Conservation (phyloP, 495 filamentous ascomycete species). For the Penicillium daleae region DNA sequence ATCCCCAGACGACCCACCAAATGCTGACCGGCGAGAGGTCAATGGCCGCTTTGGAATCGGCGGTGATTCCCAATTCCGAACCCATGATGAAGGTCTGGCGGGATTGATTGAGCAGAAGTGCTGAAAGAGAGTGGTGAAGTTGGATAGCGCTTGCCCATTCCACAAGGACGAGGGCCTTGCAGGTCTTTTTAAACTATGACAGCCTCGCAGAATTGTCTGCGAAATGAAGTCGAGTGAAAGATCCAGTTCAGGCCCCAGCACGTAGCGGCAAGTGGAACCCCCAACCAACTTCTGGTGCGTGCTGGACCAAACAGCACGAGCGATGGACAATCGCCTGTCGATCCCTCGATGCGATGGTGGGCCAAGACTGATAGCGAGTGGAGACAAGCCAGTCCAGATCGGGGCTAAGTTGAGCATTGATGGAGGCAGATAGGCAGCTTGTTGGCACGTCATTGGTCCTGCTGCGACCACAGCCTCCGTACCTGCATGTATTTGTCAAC, state of each 20-base stretch:
- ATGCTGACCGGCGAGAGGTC: slow-evolving; percentile 33
- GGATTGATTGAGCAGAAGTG: slow-evolving; percentile 10
- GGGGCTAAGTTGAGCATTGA: not conserved
- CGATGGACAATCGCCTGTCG: slow-evolving; percentile 1
- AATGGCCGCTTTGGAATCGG: slow-evolving; percentile 33
- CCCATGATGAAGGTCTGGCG: slow-evolving; percentile 32
- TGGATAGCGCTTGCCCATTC: slow-evolving; percentile 27
- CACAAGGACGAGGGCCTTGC: not conserved
- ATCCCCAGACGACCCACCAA: slow-evolving; percentile 41
- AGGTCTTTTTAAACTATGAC: not conserved
- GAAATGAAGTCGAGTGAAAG: not conserved
- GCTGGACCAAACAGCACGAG: slow-evolving; percentile 1
- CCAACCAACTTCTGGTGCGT: slow-evolving; percentile 1
- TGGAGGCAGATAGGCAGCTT: not conserved
- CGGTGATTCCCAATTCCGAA: slow-evolving; percentile 39
- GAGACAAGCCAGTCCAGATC: slow-evolving; percentile 1
- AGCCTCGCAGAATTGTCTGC: not conserved
- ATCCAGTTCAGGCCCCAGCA: slow-evolving; percentile 5
- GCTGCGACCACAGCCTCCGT: not conserved
- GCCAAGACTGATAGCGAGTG: slow-evolving; percentile 1
- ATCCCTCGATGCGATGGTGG: slow-evolving; percentile 7
- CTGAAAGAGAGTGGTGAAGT: slow-evolving; percentile 38
- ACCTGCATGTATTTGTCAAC: slow-evolving; percentile 9
- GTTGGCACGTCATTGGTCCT: not conserved
- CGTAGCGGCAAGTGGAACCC: slow-evolving; percentile 5